phyloP scores from a whole-genome alignment of 1,139 yeast species.

The Hemisphaericaspora xylofermentans region DNA sequence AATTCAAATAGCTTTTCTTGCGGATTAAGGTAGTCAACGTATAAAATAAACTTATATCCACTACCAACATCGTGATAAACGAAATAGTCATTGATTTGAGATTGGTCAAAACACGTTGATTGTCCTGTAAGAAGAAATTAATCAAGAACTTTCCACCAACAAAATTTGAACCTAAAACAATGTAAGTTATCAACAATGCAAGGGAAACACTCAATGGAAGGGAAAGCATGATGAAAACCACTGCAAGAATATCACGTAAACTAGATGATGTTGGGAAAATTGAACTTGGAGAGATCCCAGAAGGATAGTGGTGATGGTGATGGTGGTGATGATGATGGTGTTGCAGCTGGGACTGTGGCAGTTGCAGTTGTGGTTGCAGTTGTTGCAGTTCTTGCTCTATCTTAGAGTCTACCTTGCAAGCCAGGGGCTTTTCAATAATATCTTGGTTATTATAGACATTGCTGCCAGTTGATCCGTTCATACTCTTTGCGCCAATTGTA shows the following conservation, averaged over 20 bases:
- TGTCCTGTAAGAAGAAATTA: constrained; percentile 20
- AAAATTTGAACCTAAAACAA: constrained; percentile 42
- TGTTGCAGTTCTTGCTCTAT: not conserved
- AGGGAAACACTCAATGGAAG: constrained; percentile 45
- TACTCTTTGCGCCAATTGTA: not conserved
- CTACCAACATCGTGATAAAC: constrained; percentile 22
- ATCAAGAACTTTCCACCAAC: constrained; percentile 44
- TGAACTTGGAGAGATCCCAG: constrained; percentile 4
- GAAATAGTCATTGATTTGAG: constrained; percentile 21
- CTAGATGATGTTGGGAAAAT: constrained; percentile 23
- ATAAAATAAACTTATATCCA: constrained; percentile 34
- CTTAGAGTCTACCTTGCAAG: constrained; percentile 1
- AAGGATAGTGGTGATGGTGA: constrained; percentile 6
- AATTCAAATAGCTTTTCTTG: constrained; percentile 30
- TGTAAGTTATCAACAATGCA: constrained; percentile 35
- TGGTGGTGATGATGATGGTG: constrained; percentile 5
- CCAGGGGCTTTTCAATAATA: constrained; percentile 1
- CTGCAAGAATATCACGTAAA: constrained; percentile 44
- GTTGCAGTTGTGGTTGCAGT: not conserved
- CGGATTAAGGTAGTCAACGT: constrained; percentile 33
- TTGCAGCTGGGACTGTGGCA: not conserved
- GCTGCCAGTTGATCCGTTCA: not conserved
- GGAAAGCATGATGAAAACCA: constrained; percentile 39
- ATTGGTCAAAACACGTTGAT: constrained; percentile 6
- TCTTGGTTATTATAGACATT: not conserved